Conservation (phyloP, 2,329 filamentous ascomycete genomes). For the Malbranchea cinnamomea region DNA sequence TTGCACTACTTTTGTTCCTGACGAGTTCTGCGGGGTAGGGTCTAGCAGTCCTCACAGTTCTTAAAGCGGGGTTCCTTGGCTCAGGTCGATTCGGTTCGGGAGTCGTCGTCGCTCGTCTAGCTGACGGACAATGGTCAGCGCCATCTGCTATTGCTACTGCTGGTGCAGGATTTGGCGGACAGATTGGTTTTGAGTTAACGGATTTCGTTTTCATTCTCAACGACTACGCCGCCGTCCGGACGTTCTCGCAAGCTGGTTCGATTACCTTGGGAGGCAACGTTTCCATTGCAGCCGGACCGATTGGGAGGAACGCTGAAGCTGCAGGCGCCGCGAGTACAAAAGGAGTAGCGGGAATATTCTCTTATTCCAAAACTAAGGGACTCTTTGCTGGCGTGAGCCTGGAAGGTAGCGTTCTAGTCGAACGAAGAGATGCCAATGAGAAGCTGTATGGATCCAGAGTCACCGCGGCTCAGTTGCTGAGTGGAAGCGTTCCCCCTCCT, state of each 20-base stretch:
- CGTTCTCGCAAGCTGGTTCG: conserved; percentile 83
- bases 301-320: conserved; percentile 90
- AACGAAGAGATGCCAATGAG: conserved; percentile 91
- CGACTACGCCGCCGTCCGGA: conserved; percentile 73
- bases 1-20: not conserved
- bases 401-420: conserved; percentile 84
- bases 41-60: conserved; percentile 34
- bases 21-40: conserved; percentile 19
- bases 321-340: conserved; percentile 84
- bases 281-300: conserved; percentile 81
- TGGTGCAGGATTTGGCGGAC: conserved; percentile 35
- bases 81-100: conserved; percentile 36
- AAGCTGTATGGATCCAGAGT: conserved; percentile 79
- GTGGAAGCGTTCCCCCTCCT: conserved; percentile 62
- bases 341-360: conserved; percentile 83
- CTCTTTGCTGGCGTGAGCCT: conserved; percentile 90
- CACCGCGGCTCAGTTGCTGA: conserved; percentile 68
- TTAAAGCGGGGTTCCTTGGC: conserved; percentile 36
- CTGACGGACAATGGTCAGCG: conserved; percentile 35
- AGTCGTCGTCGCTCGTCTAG: conserved; percentile 33
- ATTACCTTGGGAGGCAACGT: conserved; percentile 93
- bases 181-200: conserved; percentile 37
- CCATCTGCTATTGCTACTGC: conserved; percentile 35
- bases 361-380: conserved; percentile 95
- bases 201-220: conserved; percentile 96